Evolutionary conservation across 2,329 filamentous ascomycete genomes (phyloP), one percentile per base, ranked within the genome.

Genomic region (Aspergillus sp.): DNA sequence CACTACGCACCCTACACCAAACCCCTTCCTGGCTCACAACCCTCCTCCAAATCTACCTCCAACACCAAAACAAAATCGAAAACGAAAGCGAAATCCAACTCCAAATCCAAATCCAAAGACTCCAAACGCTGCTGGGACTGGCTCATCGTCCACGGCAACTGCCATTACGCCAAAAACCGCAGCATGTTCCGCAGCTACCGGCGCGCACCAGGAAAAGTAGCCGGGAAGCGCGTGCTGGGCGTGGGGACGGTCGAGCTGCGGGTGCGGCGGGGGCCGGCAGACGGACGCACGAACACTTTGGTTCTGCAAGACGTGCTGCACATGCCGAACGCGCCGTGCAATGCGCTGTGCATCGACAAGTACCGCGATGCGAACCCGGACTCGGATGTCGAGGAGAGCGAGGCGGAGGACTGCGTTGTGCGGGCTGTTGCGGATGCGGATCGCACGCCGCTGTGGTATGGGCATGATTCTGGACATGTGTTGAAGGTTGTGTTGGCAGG

Each of bases 111-210:
- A 14, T 5, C 17, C 45, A 31, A 32, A 17, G 21, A 38, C 23
- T 50, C 46, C 13, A 52, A 49, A 21, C 38, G 58, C 32, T 62
- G 60, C 50, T 62, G 57, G 57, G 53, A 57, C 48, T 62, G 60
- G 60, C 52, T 62, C 19, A 43, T 62, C 21, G 49, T 47, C 16
- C 25, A 31, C 11, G 59, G 58, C 21, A 62, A 58, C 45, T 52
- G 45, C 3, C 60, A 62, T 53, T 60, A 57, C 55, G 60, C 60
- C 45, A 59, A 60, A 36, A 62, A 62, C 55, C 58, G 60, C 14
- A 46, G 58, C 3, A 50, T 59, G 11, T 62, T 62, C 45, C 41
- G 21, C 20, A 57, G 47, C 17, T 62, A 62, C 50, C 58, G 57
- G 1, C 60, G 60, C 3, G 55, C 59, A 3, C 60, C 60, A 16